phyloP scores from a whole-genome alignment of 2,329 filamentous ascomycete species.

The Phoma sp. region DNA sequence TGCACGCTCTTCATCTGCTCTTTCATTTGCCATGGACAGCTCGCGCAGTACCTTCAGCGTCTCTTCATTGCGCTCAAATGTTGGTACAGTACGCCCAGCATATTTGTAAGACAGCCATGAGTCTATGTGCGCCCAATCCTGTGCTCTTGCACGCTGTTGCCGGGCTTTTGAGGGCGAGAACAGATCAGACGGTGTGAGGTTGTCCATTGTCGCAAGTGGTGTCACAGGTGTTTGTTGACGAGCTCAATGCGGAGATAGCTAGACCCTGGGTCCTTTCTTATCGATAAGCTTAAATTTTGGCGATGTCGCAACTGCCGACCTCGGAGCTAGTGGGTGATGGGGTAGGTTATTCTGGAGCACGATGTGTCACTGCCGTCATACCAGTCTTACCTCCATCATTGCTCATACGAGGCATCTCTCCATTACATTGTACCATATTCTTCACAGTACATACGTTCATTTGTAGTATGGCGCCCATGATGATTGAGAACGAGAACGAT shows the following conservation, averaged over 20 bases:
- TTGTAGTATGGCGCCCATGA: constrained; percentile 34
- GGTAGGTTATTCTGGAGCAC: constrained; percentile 11
- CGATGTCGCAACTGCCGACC: constrained; percentile 34
- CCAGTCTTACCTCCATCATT: constrained; percentile 15
- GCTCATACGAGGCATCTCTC: constrained; percentile 4
- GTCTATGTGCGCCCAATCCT: constrained; percentile 91
- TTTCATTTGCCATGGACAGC: constrained; percentile 77
- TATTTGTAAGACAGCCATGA: constrained; percentile 75
- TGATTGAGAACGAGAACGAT: constrained; percentile 36
- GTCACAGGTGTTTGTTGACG: constrained; percentile 12
- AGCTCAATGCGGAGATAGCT: constrained; percentile 6
- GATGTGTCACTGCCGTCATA: constrained; percentile 8
- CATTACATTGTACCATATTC: constrained; percentile 7
- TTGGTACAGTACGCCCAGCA: constrained; percentile 69
- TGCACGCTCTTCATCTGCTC: constrained; percentile 72
- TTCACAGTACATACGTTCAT: constrained; percentile 3
- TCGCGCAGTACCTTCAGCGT: constrained; percentile 78
- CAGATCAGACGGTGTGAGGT: constrained; percentile 52
- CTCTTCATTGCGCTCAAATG: constrained; percentile 85
- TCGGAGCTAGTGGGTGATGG: constrained; percentile 34
- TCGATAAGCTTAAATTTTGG: constrained; percentile 43
- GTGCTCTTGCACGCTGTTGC: constrained; percentile 79
- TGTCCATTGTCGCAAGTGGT: constrained; percentile 32
- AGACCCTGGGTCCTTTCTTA: constrained; percentile 23
- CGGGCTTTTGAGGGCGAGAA: constrained; percentile 70